Conservation (phyloP, 495 filamentous ascomycete genomes). For the Trichoderma asperelloides region DNA sequence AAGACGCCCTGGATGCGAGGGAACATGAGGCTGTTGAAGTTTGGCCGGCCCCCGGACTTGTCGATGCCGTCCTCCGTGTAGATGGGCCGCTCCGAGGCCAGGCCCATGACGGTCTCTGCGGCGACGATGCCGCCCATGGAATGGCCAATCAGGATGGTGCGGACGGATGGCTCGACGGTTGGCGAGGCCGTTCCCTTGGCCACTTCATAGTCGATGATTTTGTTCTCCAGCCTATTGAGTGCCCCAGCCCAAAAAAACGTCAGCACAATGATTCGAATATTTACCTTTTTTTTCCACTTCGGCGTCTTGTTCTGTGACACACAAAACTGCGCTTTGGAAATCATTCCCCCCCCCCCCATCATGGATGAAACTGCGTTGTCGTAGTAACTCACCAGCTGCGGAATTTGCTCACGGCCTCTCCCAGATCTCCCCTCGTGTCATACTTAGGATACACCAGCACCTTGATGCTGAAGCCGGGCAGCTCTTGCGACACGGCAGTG, state of each 20-base stretch:
- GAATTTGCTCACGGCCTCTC: slow-evolving; percentile 69
- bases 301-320: neutral
- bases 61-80: slow-evolving; percentile 23
- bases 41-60: slow-evolving; percentile 18
- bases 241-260: neutral
- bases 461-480: slow-evolving; percentile 65
- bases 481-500: slow-evolving; percentile 54
- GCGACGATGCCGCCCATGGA: slow-evolving; percentile 97
- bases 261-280: neutral
- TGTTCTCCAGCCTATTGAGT: slow-evolving; percentile 68
- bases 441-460: slow-evolving; percentile 79
- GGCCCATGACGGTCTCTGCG: slow-evolving; percentile 68
- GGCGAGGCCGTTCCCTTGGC: slow-evolving; percentile 71
- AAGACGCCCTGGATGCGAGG: slow-evolving; percentile 75
- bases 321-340: no score
- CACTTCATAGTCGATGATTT: slow-evolving; percentile 92
- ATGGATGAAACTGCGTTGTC: no score
- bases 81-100: slow-evolving; percentile 62
- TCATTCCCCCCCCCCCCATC: no score
- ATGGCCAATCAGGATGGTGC: slow-evolving; percentile 77
- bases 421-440: slow-evolving; percentile 82
- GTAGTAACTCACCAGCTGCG: slow-evolving; percentile 61
- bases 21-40: slow-evolving; percentile 47
- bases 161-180: slow-evolving; percentile 81
- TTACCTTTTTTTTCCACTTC: neutral